Evolutionary conservation across 2,329 filamentous ascomycete genomes (phyloP), one percentile per base, ranked within the genome.

Genomic region (Phaeosphaeriaceae sp.): DNA sequence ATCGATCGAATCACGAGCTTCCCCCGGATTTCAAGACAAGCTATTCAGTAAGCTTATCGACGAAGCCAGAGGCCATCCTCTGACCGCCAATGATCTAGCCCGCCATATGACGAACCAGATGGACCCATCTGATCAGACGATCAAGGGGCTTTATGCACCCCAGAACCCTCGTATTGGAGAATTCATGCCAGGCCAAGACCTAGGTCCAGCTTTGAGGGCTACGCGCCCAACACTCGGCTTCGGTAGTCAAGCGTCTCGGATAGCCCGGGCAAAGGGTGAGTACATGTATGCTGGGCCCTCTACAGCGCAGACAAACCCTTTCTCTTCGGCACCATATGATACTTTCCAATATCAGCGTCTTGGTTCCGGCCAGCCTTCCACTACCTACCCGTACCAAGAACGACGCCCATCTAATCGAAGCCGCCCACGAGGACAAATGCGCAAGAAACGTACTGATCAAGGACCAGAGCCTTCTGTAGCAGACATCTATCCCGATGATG

Each of bases 401-500:
- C 54, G 48, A 20, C 39, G 32, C 9, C 16, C 38, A 7, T 54
- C 53, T 5, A 32, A 13, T 7, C 28, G 26, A 23, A 35, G 48
- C 26, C 50, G 42, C 12, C 37, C 34, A 17, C 47, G 51, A 37
- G 44, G 53, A 17, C 34, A 46, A 13, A 56, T 50, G 4, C 63
- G 60, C 3, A 26, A 35, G n/a, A 67, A 57, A 42, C 63, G 66
- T 7, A 49, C 48, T 6, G 66, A 69, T 46, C 66, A 70, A 50
- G 67, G 67, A 1, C 67, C 67, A 4, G 50, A 60, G 46, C 61
- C 67, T 4, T 70, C 67, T 12, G 34, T 38, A 3, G 67, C 67
- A 3, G 67, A 70, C 34, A 65, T 68, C 42, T 70, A 68, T 32
- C 67, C 67, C 6, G 66, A 68, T 12, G 67, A 70, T 46, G 61